Percentiles rank a stretch among this genome's conserved stretches.
These are phyloP conservation scores for Rhododendron kiyosumense DNA, from an alignment of 148 eudicot genomes.

Conservation along the genomic window DNA sequence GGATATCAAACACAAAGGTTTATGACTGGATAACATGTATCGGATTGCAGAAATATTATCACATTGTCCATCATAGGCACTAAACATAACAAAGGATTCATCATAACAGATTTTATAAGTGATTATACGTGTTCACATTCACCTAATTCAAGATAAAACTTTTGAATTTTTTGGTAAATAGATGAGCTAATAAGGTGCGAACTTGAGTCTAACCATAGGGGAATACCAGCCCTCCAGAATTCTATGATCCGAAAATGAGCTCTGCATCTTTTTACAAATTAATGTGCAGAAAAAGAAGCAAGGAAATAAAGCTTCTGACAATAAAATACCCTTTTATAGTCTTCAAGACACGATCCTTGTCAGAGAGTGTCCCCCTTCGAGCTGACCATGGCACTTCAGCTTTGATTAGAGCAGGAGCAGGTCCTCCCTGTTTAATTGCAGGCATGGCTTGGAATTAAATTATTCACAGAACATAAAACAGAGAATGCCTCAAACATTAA, in stretches of 20 bases:
- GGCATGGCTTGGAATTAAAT: background rate
- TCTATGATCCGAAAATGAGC: background rate
- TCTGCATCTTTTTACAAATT: background rate
- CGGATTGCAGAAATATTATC: background rate
- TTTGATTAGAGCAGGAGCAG: conserved; percentile 64
- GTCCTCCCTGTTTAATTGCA: conserved; percentile 43
- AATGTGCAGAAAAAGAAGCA: background rate
- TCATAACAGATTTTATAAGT: background rate
- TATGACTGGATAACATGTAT: background rate
- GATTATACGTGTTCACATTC: background rate
- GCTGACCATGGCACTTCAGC: conserved; percentile 95
- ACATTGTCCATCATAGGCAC: background rate
- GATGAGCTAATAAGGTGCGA: background rate
- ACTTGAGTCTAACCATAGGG: background rate
- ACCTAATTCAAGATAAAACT: background rate
- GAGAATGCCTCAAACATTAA: background rate
- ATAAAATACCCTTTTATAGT: conserved; percentile 80
- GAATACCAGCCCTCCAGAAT: background rate
- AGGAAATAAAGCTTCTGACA: background rate
- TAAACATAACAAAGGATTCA: background rate
- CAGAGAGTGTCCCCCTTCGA: conserved; percentile 69
- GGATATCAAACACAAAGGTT: background rate
- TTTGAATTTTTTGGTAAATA: background rate
- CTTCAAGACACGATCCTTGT: conserved; percentile 80
- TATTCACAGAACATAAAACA: background rate